These are phyloP conservation scores for Golubevia sp. DNA, from an alignment of 1,284 basidiomycete species.

Conservation along the genomic window DNA sequence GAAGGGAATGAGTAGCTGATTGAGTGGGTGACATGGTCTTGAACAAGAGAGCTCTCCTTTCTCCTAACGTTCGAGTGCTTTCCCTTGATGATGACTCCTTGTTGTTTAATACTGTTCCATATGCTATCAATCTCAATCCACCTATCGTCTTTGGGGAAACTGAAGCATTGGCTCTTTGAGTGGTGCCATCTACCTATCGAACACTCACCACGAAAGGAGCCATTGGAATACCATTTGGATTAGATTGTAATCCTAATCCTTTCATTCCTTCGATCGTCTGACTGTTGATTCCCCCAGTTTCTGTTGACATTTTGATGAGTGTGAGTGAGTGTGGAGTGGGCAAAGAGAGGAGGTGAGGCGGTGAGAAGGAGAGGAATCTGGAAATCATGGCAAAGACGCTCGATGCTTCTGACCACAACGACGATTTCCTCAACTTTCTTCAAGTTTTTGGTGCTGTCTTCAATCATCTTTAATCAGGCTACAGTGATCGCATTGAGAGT, in stretches of 20 bases:
- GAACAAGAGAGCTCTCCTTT: not conserved
- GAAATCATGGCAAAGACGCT: no score
- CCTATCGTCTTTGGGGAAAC: not conserved
- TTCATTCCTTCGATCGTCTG: not conserved
- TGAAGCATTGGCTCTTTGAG: not conserved
- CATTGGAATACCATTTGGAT: constrained; percentile 88
- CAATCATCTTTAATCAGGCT: no score
- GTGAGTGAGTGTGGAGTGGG: not conserved
- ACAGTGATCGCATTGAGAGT: no score
- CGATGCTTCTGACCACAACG: no score
- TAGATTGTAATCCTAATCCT: constrained; percentile 62
- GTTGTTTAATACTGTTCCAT: no score
- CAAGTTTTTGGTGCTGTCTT: no score
- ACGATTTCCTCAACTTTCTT: no score
- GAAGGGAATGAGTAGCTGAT: not conserved
- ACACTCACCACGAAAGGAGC: constrained; percentile 88
- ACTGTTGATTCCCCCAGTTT: not conserved
- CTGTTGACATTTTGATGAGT: not conserved
- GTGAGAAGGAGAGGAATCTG: no score
- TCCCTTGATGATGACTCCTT: not conserved
- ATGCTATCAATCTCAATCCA: no score
- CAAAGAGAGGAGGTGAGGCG: no score
- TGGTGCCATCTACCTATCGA: no score
- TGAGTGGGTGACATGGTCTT: not conserved
- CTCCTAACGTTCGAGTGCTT: not conserved